Evolutionary conservation across 1,139 yeast genomes (phyloP).

Genomic region (Pichia cactophila): DNA sequence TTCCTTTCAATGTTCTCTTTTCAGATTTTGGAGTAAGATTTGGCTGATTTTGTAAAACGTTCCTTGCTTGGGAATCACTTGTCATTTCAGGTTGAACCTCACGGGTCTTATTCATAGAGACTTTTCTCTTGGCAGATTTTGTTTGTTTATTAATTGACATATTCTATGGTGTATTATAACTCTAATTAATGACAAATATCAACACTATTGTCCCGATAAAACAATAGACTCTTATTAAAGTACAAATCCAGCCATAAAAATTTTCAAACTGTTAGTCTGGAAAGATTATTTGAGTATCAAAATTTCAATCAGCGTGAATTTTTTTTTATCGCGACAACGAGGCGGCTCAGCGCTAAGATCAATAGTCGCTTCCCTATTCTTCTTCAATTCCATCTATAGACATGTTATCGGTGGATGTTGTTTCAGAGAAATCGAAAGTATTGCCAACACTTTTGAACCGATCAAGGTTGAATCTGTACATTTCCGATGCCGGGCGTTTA

Average conservation of each 20-base stretch:
- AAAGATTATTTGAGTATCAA: too few species aligned
- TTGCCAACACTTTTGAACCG: not conserved
- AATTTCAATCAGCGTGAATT: not conserved
- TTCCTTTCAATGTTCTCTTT: constrained; percentile 38
- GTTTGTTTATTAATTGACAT: constrained; percentile 40
- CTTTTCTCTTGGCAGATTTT: constrained; percentile 49
- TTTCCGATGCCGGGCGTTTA: not conserved
- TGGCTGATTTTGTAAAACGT: constrained; percentile 54
- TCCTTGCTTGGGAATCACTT: constrained; percentile 58
- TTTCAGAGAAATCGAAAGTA: constrained; percentile 1
- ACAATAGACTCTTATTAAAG: not conserved
- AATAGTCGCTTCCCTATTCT: not conserved
- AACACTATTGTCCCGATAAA: not conserved
- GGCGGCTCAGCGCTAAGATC: not conserved
- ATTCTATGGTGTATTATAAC: not conserved
- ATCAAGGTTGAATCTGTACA: not conserved
- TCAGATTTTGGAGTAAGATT: constrained; percentile 55
- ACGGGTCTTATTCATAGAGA: constrained; percentile 46
- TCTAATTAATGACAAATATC: not conserved
- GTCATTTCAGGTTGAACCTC: constrained; percentile 59
- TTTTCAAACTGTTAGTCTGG: not conserved
- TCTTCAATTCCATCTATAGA: constrained; percentile 9
- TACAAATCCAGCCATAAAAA: too few species aligned
- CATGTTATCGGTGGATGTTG: constrained; percentile 6
- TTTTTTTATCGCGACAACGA: not conserved